Percentiles rank a stretch among this genome's conserved stretches.
phyloP scores from a whole-genome alignment of 2,329 filamentous ascomycete species.

The Penicillium nordicum region DNA sequence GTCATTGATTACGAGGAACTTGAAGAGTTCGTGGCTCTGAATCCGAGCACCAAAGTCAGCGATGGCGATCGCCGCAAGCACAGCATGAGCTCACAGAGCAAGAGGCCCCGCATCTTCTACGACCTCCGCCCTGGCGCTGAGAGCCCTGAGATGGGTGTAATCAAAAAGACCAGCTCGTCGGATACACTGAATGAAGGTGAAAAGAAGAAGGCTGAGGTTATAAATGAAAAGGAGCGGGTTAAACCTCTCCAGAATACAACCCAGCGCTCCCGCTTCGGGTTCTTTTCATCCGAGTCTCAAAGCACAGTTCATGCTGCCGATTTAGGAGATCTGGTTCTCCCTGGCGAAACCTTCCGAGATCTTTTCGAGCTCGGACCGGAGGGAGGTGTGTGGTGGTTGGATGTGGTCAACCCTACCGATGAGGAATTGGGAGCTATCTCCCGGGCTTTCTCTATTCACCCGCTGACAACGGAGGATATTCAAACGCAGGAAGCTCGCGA shows the following conservation, averaged over 20 bases:
- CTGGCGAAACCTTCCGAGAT: slow-evolving; percentile 83
- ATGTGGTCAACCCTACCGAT: slow-evolving; percentile 84
- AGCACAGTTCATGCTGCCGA: slow-evolving; percentile 89
- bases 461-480: slow-evolving; percentile 94
- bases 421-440: slow-evolving; percentile 85
- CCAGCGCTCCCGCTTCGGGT: slow-evolving; percentile 82
- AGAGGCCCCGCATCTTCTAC: slow-evolving; percentile 55
- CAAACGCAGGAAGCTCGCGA: slow-evolving; percentile 91
- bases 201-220: slow-evolving; percentile 35
- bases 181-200: slow-evolving; percentile 34
- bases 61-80: slow-evolving; percentile 35
- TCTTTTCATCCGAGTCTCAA: slow-evolving; percentile 93
- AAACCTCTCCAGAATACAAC: slow-evolving; percentile 43
- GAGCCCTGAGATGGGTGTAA: slow-evolving; percentile 34
- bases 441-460: slow-evolving; percentile 93
- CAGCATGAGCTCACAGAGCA: slow-evolving; percentile 51
- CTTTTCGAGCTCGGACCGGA: slow-evolving; percentile 71
- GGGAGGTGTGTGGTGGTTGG: slow-evolving; percentile 97
- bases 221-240: slow-evolving; percentile 35
- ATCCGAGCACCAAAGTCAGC: slow-evolving; percentile 46
- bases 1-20: slow-evolving; percentile 90
- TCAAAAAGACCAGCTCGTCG: slow-evolving; percentile 32
- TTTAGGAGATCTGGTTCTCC: slow-evolving; percentile 80
- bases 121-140: slow-evolving; percentile 53
- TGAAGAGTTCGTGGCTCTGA: slow-evolving; percentile 79